These are phyloP conservation scores for Coniochaeta prunicola DNA, from an alignment of 2,329 filamentous ascomycete genomes.

Conservation along the genomic window DNA sequence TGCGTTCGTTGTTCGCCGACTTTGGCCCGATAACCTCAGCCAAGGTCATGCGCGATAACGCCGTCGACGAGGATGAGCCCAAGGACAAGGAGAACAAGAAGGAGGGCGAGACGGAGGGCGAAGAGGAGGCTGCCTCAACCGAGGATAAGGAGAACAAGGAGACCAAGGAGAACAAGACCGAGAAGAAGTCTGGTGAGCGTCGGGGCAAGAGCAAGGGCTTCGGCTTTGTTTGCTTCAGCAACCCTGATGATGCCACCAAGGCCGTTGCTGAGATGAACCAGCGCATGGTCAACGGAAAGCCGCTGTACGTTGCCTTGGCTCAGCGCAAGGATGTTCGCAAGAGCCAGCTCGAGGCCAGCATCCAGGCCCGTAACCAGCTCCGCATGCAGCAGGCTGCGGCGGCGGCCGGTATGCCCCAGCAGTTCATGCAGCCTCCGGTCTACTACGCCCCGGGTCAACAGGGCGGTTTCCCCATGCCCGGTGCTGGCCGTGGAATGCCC, in stretches of 20 bases:
- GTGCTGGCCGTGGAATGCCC: slow-evolving; percentile 56
- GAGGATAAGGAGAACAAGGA: slow-evolving; percentile 36
- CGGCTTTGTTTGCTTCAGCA: slow-evolving; percentile 99
- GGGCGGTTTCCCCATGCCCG: slow-evolving; percentile 59
- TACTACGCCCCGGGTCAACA: slow-evolving; percentile 85
- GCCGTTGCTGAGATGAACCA: slow-evolving; percentile 99
- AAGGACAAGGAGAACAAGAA: slow-evolving; percentile 44
- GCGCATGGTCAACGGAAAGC: slow-evolving; percentile 96
- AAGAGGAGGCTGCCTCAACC: slow-evolving; percentile 31
- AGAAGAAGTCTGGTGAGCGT: slow-evolving; percentile 51
- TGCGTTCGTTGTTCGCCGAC: slow-evolving; percentile 84
- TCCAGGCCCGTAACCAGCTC: slow-evolving; percentile 97
- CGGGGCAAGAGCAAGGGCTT: slow-evolving; percentile 99
- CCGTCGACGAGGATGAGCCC: slow-evolving; percentile 47
- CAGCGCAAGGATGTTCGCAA: slow-evolving; percentile 99
- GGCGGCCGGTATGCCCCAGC: slow-evolving; percentile 79
- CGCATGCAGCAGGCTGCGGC: slow-evolving; percentile 96
- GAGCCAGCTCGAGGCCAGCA: slow-evolving; percentile 97
- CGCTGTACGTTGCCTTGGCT: slow-evolving; percentile 92
- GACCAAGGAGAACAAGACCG: slow-evolving; percentile 46
- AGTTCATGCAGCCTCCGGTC: slow-evolving; percentile 83
- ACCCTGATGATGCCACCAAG: slow-evolving; percentile 98
- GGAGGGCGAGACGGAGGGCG: slow-evolving; percentile 31
- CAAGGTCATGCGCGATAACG: slow-evolving; percentile 94
- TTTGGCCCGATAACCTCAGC: slow-evolving; percentile 96